Base-by-base conservation (phyloP, 495 filamentous ascomycete species). In the Chaetomium fimeti region DNA sequence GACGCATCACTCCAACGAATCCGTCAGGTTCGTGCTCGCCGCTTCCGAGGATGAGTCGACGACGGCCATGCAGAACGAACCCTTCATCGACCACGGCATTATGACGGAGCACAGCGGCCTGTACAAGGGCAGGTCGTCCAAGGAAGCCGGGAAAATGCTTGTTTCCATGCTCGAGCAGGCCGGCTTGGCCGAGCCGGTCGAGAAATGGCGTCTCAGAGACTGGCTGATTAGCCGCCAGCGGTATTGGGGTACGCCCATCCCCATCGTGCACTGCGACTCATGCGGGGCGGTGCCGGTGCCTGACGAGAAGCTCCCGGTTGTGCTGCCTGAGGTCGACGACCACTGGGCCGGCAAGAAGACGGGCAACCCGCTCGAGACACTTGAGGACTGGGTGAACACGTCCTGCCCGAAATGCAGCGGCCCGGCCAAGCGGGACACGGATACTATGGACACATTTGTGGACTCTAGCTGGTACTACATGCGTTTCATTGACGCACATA, bases 391-490 rank as follows among this genome's bases (percentile, higher is more conserved):
- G 90, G 79, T 90, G 8, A 85, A 92, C 67, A 90, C 87, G 0
- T 68, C 79, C 0, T 96, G 92, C 69, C 92, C 92, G 3, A 88
- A 82, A 36, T 96, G 92, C 66, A 76, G 79, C 12, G 81, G 83
- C 5, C 75, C 82, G 5, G 92, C 91, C 9, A 88, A 85, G 70
- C 85, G 92, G 36, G 92, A 96, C 69, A 96, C 92, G 2, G 92
- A 96, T 71, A 96, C 92, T 0, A 95, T 96, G 92, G 92, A 96
- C 73, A 96, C 92, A 0, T 96, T 96, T 74, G 91, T 96, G 43
- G 92, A 96, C 74, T 93, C 90, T 0, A 93, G 90, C 51, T 96
- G 92, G 92, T 96, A 96, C 72, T 95, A 85, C 67, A 84, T 93
- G 79, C 85, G 91, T 0, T 96, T 90, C 70, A 72, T 87, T 43